A percentile compares a stretch with the other conserved stretches of the same genome.
Evolutionary conservation across 768 basidiomycete genomes (phyloP).

Genomic region (Roridomyces roridus): DNA sequence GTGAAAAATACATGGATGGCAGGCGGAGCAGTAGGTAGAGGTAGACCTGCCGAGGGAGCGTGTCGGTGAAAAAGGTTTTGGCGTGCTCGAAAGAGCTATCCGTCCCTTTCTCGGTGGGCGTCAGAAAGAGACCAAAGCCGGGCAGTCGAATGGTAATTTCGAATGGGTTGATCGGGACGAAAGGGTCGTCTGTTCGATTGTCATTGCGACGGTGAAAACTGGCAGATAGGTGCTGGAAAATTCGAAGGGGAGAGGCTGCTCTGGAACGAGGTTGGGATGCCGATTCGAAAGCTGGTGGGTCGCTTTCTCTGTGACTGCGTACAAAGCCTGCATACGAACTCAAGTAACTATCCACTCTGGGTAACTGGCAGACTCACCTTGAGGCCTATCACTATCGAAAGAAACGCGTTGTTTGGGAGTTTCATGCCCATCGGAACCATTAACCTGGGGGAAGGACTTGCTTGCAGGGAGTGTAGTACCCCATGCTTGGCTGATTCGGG

Average conservation of each 20-base stretch:
- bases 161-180: constrained; percentile 64
- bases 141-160: constrained; percentile 32
- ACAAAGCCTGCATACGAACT: constrained; percentile 32
- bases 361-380: constrained; percentile 39
- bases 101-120: constrained; percentile 44
- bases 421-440: constrained; percentile 46
- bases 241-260: constrained; percentile 61
- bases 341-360: neutral
- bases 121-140: constrained; percentile 29
- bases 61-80: constrained; percentile 40
- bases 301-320: constrained; percentile 38
- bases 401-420: constrained; percentile 59
- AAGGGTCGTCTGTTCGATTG: constrained; percentile 43
- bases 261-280: constrained; percentile 61
- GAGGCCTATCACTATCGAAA: constrained; percentile 58
- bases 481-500: constrained; percentile 28
- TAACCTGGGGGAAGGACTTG: constrained; percentile 26
- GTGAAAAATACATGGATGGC: constrained; percentile 81
- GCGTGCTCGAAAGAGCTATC: constrained; percentile 25
- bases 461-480: constrained; percentile 19
- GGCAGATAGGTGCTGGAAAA: constrained; percentile 59
- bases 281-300: constrained; percentile 45
- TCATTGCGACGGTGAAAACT: constrained; percentile 57
- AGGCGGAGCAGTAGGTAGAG: constrained; percentile 64
- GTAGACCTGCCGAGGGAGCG: constrained; percentile 49